A percentile compares a stretch with the other conserved stretches of the same genome.
These are phyloP conservation scores for Teratosphaeria epicoccoides DNA, from an alignment of 2,329 filamentous ascomycete genomes.

Conservation along the genomic window DNA sequence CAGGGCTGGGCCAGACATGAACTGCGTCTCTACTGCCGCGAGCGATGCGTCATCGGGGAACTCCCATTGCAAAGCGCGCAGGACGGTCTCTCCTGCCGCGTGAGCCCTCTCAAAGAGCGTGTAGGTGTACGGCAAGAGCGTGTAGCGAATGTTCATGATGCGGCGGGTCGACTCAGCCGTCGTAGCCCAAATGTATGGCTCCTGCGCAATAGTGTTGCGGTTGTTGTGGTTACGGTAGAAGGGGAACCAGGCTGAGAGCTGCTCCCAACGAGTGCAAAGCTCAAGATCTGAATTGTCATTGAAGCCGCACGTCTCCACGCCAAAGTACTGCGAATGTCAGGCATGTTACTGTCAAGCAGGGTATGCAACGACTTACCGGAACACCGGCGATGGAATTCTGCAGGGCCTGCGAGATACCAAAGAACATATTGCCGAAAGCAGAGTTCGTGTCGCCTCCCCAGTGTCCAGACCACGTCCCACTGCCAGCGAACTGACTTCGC, in stretches of 20 bases:
- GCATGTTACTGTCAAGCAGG: background rate
- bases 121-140: constrained; percentile 63
- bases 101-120: constrained; percentile 59
- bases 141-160: constrained; percentile 58
- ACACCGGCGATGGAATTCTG: constrained; percentile 17
- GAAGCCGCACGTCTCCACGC: constrained; percentile 22
- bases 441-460: constrained; percentile 22
- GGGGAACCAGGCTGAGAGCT: constrained; percentile 56
- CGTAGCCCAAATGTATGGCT: constrained; percentile 55
- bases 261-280: constrained; percentile 23
- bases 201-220: constrained; percentile 57
- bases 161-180: constrained; percentile 50
- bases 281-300: constrained; percentile 17
- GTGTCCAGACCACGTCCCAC: constrained; percentile 13
- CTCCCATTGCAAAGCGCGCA: constrained; percentile 62
- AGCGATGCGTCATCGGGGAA: constrained; percentile 58
- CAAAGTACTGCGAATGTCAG: constrained; percentile 9
- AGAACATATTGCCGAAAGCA: constrained; percentile 17
- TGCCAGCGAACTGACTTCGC: constrained; percentile 15
- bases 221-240: constrained; percentile 47
- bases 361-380: constrained; percentile 8
- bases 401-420: constrained; percentile 18
- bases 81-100: constrained; percentile 53
- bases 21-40: constrained; percentile 55
- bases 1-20: constrained; percentile 54